A percentile compares a stretch with the other conserved stretches of the same genome.
Conservation (phyloP, 2,329 filamentous ascomycete genomes). For the Paracorniculantispora psalliotae region DNA sequence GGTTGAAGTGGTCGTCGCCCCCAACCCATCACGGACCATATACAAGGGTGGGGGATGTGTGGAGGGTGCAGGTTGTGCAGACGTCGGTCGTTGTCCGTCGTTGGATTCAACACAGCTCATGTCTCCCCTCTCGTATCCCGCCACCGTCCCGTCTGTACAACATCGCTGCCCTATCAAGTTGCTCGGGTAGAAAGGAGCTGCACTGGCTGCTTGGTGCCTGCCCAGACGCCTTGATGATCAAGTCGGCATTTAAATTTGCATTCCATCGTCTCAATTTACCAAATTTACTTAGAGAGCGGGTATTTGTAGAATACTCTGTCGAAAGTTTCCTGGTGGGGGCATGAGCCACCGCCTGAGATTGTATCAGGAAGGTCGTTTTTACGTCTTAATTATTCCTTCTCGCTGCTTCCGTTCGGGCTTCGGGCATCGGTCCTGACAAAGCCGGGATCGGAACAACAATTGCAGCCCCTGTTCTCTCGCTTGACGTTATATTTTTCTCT, state of each 20-base stretch:
- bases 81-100: slow-evolving; percentile 9
- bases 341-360: too few species aligned
- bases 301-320: background rate
- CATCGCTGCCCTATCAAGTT: too few species aligned
- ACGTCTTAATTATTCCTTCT: background rate
- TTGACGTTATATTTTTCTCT: too few species aligned
- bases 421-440: background rate
- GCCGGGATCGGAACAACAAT: background rate
- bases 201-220: background rate
- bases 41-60: background rate
- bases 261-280: background rate
- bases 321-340: background rate
- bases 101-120: background rate
- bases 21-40: background rate
- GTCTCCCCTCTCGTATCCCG: too few species aligned
- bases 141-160: background rate
- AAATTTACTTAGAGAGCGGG: background rate
- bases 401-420: background rate
- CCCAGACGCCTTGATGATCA: background rate
- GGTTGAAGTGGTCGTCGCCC: too few species aligned
- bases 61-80: too few species aligned
- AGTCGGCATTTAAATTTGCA: background rate
- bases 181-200: too few species aligned
- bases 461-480: too few species aligned
- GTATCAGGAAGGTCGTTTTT: background rate